Percentiles rank a stretch among this genome's conserved stretches.
phyloP scores from a whole-genome alignment of 208 protist genomes.

The Spongospora subterranea region DNA sequence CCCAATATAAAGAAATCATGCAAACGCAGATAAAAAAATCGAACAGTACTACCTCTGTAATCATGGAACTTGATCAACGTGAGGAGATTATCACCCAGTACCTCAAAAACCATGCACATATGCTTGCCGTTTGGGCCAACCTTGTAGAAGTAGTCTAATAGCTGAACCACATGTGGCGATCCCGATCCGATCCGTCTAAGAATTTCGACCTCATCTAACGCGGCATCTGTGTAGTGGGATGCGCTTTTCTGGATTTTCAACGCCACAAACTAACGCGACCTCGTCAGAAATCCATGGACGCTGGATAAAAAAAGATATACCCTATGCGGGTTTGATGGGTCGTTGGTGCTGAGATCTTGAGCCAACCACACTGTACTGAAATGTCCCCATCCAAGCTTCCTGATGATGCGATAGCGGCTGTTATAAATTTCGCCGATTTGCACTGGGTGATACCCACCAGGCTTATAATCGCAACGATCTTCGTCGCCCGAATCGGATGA shows the following conservation, averaged over 20 bases:
- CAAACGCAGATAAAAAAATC: neutral
- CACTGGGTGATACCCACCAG: slow-evolving; percentile 61
- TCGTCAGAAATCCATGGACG: neutral
- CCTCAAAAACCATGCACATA: slow-evolving; percentile 93
- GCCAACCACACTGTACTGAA: slow-evolving; percentile 98
- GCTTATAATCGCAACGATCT: slow-evolving; percentile 7
- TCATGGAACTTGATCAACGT: slow-evolving; percentile 88
- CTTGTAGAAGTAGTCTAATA: slow-evolving; percentile 49
- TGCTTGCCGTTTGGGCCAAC: slow-evolving; percentile 58
- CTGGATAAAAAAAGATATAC: neutral
- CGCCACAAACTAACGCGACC: too few relatives aligned
- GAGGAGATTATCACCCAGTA: slow-evolving; percentile 93
- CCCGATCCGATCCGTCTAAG: slow-evolving; percentile 69
- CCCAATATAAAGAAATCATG: neutral
- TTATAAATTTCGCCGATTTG: slow-evolving; percentile 77
- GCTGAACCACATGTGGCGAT: slow-evolving; percentile 15
- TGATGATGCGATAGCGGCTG: slow-evolving; percentile 87
- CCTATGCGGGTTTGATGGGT: slow-evolving; percentile 60
- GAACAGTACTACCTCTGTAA: neutral
- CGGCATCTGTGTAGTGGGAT: slow-evolving; percentile 84
- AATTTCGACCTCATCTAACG: slow-evolving; percentile 78
- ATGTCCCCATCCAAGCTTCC: slow-evolving; percentile 98
- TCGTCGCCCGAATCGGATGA: neutral
- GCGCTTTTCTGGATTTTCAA: slow-evolving; percentile 88
- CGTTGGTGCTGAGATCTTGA: slow-evolving; percentile 77